Percentiles rank a stretch among this genome's conserved stretches.
Conservation (phyloP, 2,329 filamentous ascomycete species). For the Aureobasidium sp. region DNA sequence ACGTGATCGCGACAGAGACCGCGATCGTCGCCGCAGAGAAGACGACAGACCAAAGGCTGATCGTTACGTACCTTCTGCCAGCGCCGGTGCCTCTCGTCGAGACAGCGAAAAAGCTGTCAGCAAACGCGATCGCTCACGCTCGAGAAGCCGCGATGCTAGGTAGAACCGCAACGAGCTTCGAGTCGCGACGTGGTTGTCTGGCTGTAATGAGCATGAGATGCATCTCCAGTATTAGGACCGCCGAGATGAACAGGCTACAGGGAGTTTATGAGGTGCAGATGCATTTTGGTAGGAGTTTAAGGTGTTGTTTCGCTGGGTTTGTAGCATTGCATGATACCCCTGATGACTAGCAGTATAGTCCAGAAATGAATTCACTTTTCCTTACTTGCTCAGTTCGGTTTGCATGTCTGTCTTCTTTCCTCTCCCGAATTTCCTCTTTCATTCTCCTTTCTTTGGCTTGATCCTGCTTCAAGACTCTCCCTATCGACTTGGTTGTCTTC, state of each 20-base stretch:
- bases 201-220: background rate
- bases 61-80: constrained; percentile 1
- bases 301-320: background rate
- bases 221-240: background rate
- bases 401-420: background rate
- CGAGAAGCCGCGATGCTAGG: background rate
- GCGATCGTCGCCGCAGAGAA: constrained; percentile 13
- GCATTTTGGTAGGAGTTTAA: background rate
- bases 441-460: no score
- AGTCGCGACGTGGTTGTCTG: background rate
- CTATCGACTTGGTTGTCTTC: no score
- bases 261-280: background rate
- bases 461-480: no score
- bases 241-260: no score
- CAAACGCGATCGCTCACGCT: constrained; percentile 3
- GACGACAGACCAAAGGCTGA: background rate
- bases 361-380: no score
- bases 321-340: constrained; percentile 1
- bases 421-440: no score
- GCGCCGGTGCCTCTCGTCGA: background rate
- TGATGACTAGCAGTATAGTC: background rate
- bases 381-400: no score
- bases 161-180: background rate
- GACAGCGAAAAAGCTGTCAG: background rate
- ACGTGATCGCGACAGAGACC: constrained; percentile 21